These are phyloP conservation scores for Hygrophorus pudorinus DNA, from an alignment of 768 basidiomycete species.

Conservation along the genomic window DNA sequence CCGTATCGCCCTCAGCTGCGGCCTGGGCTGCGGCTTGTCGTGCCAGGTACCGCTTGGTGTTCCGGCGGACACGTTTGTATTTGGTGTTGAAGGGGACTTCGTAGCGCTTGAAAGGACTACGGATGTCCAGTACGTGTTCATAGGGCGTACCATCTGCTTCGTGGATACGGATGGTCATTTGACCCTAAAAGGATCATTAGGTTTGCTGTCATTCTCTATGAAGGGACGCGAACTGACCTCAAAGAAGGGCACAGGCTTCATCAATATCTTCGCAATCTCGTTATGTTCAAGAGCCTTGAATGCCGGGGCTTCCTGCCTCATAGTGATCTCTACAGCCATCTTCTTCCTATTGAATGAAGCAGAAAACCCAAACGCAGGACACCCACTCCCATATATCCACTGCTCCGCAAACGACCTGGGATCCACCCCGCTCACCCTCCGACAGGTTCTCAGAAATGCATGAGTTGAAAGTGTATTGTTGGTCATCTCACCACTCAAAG, in stretches of 20 bases:
- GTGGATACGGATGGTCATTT: conserved; percentile 98
- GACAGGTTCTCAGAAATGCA: conserved; percentile 81
- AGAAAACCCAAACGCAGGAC: conserved; percentile 81
- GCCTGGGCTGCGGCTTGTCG: conserved; percentile 89
- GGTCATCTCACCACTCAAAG: conserved; percentile 81
- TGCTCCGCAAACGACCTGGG: conserved; percentile 91
- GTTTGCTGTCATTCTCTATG: neutral
- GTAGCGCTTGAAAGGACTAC: conserved; percentile 80
- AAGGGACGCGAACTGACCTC: conserved; percentile 42
- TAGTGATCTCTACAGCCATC: conserved; percentile 94
- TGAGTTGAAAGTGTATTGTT: conserved; percentile 85
- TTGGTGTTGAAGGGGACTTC: conserved; percentile 99
- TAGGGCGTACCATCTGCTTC: conserved; percentile 99
- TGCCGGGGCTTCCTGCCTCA: conserved; percentile 84
- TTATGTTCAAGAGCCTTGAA: conserved; percentile 61
- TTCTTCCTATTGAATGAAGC: conserved; percentile 95
- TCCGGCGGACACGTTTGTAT: conserved; percentile 91
- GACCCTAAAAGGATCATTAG: conserved; percentile 47
- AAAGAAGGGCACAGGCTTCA: conserved; percentile 82
- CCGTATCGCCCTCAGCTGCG: conserved; percentile 84
- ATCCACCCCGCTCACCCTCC: conserved; percentile 91
- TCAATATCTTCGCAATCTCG: conserved; percentile 49
- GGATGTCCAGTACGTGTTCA: conserved; percentile 94
- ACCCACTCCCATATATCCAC: conserved; percentile 98
- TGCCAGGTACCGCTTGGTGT: conserved; percentile 92